Evolutionary conservation across 2,329 filamentous ascomycete genomes (phyloP), one percentile per base, ranked within the genome.

Genomic region (Botrytis fabae): DNA sequence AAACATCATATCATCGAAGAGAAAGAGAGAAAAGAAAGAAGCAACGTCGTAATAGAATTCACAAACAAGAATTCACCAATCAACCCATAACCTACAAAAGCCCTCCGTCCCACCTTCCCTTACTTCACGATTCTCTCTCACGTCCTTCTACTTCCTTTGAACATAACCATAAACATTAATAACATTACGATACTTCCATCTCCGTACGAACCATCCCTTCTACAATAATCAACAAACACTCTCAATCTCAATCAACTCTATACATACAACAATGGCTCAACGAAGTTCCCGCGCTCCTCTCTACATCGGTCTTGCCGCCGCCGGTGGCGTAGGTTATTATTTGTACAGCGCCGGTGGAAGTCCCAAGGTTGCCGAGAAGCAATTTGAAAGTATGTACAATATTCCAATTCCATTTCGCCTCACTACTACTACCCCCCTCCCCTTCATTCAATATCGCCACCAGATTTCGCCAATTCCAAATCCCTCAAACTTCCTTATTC

Each of bases 271-370:
- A 76, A 81, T 81, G 80, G 79, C 80, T 48, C 77, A 79, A 76
- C 78, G 76, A 74, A 83, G 80, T 73, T 81, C 80, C 69, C 82
- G 81, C 75, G 76, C 82, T 75, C 77, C 83, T 72, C 80, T 82
- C 60, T 80, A 85, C 78, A 80, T 91, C 78, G 92, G 91, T 78
- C 83, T 90, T 77, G 88, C 86, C 74, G 90, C 89, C 76, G 91
- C 87, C 46, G 89, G 88, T 78, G 92, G 90, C 76, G 85, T 90
- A 73, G 94, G 92, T 61, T 98, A 97, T 87, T 98, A 98, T 86
- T 88, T 98, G 75, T 99, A 97, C 86, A 87, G 84, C 69, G 92
- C 95, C 25, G 95, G 95, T 75, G 95, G 95, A 73, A 88, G 90
- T 82, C 87, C 93, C 69, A 93, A 92, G 83, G 90, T 88, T 68